Conservation (phyloP, 2,329 filamentous ascomycete genomes). For the Neospermospora avenae region DNA sequence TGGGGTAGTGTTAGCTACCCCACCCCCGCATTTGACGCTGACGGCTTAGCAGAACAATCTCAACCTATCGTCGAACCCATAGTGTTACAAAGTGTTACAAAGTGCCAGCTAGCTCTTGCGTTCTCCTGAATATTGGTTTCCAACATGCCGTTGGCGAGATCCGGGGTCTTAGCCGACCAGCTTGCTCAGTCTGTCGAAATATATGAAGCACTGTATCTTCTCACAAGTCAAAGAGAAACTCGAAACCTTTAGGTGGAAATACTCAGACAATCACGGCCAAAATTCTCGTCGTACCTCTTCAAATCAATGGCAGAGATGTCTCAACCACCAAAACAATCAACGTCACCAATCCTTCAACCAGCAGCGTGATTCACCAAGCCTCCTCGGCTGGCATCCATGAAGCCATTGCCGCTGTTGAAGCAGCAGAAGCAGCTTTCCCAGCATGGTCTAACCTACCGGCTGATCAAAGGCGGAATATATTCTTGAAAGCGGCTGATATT, state of each 20-base stretch:
- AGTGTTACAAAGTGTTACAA: not conserved
- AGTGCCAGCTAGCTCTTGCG: not conserved
- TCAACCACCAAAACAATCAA: slow-evolving; percentile 48
- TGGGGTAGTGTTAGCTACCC: not conserved
- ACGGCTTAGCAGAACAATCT: not conserved
- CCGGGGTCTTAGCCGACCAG: not conserved
- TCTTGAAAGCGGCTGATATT: slow-evolving; percentile 66
- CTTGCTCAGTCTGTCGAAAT: not conserved
- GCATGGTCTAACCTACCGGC: slow-evolving; percentile 65
- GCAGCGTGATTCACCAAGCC: slow-evolving; percentile 50
- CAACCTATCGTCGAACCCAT: too few species aligned
- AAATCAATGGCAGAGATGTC: slow-evolving; percentile 45
- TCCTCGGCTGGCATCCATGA: slow-evolving; percentile 54
- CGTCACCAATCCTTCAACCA: slow-evolving; percentile 55
- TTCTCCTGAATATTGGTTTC: not conserved
- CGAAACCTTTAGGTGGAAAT: too few species aligned
- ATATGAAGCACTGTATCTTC: not conserved
- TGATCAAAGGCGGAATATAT: slow-evolving; percentile 61
- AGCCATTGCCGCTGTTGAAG: slow-evolving; percentile 49
- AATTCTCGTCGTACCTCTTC: too few species aligned
- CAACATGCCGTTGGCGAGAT: slow-evolving; percentile 3
- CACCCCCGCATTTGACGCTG: not conserved
- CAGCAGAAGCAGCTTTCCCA: slow-evolving; percentile 64
- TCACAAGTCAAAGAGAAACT: too few species aligned
- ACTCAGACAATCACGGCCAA: too few species aligned